Evolutionary conservation across 2,329 filamentous ascomycete genomes (phyloP).

Genomic region (Verticillium nubilum): DNA sequence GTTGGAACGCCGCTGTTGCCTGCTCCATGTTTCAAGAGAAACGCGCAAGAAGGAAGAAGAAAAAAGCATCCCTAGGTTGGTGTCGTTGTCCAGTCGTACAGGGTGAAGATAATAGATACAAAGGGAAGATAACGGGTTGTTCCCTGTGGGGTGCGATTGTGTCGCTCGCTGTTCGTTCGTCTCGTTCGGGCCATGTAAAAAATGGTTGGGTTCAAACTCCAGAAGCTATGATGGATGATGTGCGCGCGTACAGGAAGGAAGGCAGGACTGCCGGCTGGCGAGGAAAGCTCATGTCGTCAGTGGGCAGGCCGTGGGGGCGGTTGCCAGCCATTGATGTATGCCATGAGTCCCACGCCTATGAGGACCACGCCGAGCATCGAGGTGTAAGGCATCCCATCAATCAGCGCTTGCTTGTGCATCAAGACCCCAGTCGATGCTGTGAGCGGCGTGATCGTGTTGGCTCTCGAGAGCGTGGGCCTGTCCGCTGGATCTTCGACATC

Average conservation of each 20-base stretch:
- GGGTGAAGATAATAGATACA: conserved; percentile 2
- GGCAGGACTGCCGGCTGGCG: background rate
- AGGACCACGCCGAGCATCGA: conserved; percentile 80
- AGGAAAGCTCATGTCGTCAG: conserved; percentile 11
- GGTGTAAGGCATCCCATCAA: conserved; percentile 66
- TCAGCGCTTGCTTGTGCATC: conserved; percentile 36
- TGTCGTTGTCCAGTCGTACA: conserved; percentile 1
- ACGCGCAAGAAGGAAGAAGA: background rate
- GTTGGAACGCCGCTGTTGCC: background rate
- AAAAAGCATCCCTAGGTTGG: background rate
- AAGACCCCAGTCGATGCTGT: conserved; percentile 31
- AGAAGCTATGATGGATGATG: background rate
- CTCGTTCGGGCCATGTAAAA: background rate
- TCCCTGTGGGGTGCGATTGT: background rate
- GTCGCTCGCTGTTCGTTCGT: background rate
- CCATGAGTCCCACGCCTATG: conserved; percentile 78
- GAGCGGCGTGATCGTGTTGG: conserved; percentile 43
- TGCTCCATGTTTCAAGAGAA: background rate
- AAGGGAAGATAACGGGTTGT: conserved; percentile 1
- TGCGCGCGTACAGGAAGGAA: background rate
- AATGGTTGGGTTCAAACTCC: background rate
- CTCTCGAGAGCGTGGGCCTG: conserved; percentile 38
- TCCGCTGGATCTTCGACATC: conserved; percentile 26
- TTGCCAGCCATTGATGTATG: conserved; percentile 81
- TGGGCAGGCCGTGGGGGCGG: conserved; percentile 31